These are phyloP conservation scores for Hortaea sp. DNA, from an alignment of 2,329 filamentous ascomycete species.

Conservation along the genomic window DNA sequence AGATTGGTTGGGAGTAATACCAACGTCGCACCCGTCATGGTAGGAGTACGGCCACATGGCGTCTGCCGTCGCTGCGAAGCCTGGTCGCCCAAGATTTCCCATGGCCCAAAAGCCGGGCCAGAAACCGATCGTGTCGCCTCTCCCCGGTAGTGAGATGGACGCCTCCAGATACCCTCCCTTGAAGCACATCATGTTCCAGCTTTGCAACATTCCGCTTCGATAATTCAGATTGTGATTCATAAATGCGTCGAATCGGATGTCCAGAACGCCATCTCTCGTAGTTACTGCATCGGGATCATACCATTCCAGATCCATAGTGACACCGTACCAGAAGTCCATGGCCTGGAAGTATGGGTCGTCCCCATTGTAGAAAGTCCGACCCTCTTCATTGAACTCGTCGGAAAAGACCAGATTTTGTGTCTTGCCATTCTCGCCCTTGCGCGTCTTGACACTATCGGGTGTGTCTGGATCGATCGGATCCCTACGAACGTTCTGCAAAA, in stretches of 20 bases:
- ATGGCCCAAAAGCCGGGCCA: slow-evolving; percentile 71
- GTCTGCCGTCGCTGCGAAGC: slow-evolving; percentile 59
- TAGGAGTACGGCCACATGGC: slow-evolving; percentile 69
- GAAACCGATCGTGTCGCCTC: slow-evolving; percentile 57
- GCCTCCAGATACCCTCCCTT: slow-evolving; percentile 61
- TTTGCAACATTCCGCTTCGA: slow-evolving; percentile 64
- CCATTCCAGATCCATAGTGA: slow-evolving; percentile 58
- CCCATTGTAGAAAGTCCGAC: slow-evolving; percentile 59
- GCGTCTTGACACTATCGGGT: slow-evolving; percentile 46
- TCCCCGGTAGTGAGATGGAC: slow-evolving; percentile 58
- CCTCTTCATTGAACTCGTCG: slow-evolving; percentile 59
- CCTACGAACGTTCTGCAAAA: slow-evolving; percentile 51
- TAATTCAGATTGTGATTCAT: slow-evolving; percentile 56
- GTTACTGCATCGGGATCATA: slow-evolving; percentile 27
- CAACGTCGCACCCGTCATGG: slow-evolving; percentile 55
- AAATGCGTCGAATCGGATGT: slow-evolving; percentile 56
- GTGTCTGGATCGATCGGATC: slow-evolving; percentile 60
- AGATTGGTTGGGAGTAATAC: slow-evolving; percentile 64
- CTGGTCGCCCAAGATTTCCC: slow-evolving; percentile 61
- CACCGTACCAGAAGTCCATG: slow-evolving; percentile 63
- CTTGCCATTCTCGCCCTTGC: slow-evolving; percentile 49
- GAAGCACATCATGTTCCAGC: slow-evolving; percentile 65
- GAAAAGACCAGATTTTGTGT: slow-evolving; percentile 56
- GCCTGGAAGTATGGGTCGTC: slow-evolving; percentile 61
- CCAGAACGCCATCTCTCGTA: slow-evolving; percentile 52